Percentiles rank a stretch among this genome's conserved stretches.
Evolutionary conservation across 1,139 yeast genomes (phyloP).

Genomic region (Neolecta irregularis): DNA sequence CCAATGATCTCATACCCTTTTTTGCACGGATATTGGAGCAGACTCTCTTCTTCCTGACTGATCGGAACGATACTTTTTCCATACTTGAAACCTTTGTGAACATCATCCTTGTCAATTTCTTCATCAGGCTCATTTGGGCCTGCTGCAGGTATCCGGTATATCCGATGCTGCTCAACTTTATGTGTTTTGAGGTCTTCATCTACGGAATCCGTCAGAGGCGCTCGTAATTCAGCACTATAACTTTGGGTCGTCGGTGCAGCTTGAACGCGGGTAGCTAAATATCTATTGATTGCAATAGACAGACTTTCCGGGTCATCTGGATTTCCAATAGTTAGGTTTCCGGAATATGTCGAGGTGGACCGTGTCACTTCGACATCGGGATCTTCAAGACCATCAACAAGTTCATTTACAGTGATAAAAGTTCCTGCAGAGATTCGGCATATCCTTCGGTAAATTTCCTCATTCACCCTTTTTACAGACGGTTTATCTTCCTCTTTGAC

Average conservation of each 20-base stretch:
- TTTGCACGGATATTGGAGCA: conserved; percentile 30
- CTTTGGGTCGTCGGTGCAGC: conserved; percentile 11
- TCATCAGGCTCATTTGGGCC: conserved; percentile 19
- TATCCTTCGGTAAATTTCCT: conserved; percentile 8
- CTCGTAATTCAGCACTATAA: conserved; percentile 20
- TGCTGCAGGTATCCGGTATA: too few relatives aligned
- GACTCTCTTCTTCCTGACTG: conserved; percentile 32
- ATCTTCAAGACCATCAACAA: conserved; percentile 6
- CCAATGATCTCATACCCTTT: conserved; percentile 53
- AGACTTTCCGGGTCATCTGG: conserved; percentile 15
- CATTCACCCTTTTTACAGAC: conserved; percentile 18
- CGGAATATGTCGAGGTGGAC: conserved; percentile 17
- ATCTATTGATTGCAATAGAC: conserved; percentile 20
- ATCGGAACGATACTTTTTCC: conserved; percentile 47
- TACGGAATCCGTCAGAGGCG: conserved; percentile 16
- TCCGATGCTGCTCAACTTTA: conserved; percentile 31
- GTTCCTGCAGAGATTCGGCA: conserved; percentile 11
- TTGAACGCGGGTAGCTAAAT: conserved; percentile 18
- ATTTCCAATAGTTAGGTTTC: conserved; percentile 17
- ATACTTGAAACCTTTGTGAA: conserved; percentile 45
- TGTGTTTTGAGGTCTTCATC: conserved; percentile 24
- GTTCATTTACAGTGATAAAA: conserved; percentile 19
- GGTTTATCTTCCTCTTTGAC: conserved; percentile 19
- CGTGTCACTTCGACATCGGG: conserved; percentile 15
- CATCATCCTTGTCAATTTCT: conserved; percentile 23